phyloP scores from a whole-genome alignment of 441 rosid species.

The Populus hybrid region DNA sequence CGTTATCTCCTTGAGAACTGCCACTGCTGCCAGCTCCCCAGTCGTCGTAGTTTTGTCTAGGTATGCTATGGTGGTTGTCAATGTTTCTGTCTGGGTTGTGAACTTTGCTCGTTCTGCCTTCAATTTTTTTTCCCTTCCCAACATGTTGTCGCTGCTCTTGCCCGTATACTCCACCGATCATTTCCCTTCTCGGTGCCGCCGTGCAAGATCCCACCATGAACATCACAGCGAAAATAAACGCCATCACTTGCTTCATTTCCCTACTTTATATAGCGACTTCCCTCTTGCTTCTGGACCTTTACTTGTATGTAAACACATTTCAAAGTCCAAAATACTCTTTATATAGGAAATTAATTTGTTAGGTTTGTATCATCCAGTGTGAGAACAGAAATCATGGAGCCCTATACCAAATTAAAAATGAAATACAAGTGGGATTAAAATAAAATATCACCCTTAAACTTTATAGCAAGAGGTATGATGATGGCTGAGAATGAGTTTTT shows the following conservation, averaged over 20 bases:
- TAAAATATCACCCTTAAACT: not conserved
- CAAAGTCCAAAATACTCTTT: not conserved
- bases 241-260: slow-evolving; percentile 22
- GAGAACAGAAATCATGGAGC: not conserved
- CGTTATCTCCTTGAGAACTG: slow-evolving; percentile 10
- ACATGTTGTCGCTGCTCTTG: slow-evolving; percentile 20
- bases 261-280: not conserved
- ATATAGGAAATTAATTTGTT: not conserved
- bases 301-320: not conserved
- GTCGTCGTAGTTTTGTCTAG: slow-evolving; percentile 29
- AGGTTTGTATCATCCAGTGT: no score
- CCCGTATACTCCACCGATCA: slow-evolving; percentile 18
- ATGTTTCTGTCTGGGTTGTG: slow-evolving; percentile 22
- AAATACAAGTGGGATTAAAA: slow-evolving; percentile 15
- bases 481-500: slow-evolving; percentile 2
- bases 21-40: not conserved
- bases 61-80: slow-evolving; percentile 44
- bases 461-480: slow-evolving; percentile 2
- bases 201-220: slow-evolving; percentile 26
- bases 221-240: slow-evolving; percentile 19
- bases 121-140: slow-evolving; percentile 13
- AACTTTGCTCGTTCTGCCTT: slow-evolving; percentile 5
- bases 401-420: slow-evolving; percentile 18
- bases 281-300: not conserved
- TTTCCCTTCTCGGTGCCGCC: slow-evolving; percentile 23